Percentiles rank a stretch among this genome's conserved stretches.
Conservation (phyloP, 768 basidiomycete species). For the Trametes villosa region DNA sequence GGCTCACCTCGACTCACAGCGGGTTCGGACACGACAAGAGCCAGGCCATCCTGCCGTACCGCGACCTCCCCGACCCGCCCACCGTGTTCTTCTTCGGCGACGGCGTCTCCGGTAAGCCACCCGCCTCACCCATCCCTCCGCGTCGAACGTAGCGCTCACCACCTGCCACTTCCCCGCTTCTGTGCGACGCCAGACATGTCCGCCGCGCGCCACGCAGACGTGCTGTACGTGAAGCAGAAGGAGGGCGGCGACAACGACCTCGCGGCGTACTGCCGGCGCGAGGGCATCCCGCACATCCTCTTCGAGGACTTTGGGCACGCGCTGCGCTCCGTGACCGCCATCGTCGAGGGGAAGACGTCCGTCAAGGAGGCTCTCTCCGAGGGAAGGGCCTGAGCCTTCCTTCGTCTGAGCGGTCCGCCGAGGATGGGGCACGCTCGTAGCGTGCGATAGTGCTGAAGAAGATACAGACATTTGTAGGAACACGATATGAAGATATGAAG, state of each 20-base stretch:
- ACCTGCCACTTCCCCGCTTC: background rate
- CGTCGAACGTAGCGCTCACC: background rate
- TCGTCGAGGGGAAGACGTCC: slow-evolving; percentile 74
- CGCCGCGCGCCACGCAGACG: slow-evolving; percentile 89
- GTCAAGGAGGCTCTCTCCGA: slow-evolving; percentile 48
- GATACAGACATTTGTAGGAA: too few relatives aligned
- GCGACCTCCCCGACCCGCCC: slow-evolving; percentile 69
- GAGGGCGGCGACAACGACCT: slow-evolving; percentile 83
- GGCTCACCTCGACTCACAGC: slow-evolving; percentile 41
- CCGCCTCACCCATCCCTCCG: background rate
- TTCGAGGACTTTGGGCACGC: slow-evolving; percentile 76
- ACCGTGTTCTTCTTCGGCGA: slow-evolving; percentile 97
- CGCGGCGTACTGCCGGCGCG: slow-evolving; percentile 76
- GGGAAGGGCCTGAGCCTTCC: slow-evolving; percentile 22
- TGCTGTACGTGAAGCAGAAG: slow-evolving; percentile 92
- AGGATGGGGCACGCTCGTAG: too few relatives aligned
- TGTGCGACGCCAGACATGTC: slow-evolving; percentile 82
- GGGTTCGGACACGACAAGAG: slow-evolving; percentile 97
- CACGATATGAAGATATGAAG: too few relatives aligned
- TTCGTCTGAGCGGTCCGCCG: too few relatives aligned
- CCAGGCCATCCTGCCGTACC: slow-evolving; percentile 90
- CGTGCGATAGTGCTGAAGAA: too few relatives aligned
- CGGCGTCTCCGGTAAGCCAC: slow-evolving; percentile 84
- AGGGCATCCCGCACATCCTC: slow-evolving; percentile 78
- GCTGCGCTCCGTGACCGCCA: slow-evolving; percentile 58